A percentile compares a stretch with the other conserved stretches of the same genome.
Conservation (phyloP, 306 rosid genomes). For the Trifolium subterraneum region DNA sequence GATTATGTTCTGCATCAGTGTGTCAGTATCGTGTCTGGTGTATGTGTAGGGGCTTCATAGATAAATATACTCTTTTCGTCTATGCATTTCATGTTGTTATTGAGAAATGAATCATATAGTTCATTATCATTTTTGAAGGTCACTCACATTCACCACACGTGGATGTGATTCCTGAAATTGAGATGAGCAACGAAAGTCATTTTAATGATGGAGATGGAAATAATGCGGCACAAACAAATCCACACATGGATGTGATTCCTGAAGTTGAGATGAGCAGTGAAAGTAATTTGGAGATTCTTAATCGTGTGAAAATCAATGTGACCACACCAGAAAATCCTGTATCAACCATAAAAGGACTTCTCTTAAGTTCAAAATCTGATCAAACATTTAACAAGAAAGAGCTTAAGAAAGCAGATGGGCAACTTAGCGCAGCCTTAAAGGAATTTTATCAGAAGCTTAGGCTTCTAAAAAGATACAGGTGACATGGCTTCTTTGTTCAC, state of each 20-base stretch:
- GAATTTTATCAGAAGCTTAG: slow-evolving; percentile 71
- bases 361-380: slow-evolving; percentile 44
- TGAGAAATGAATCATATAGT: neutral
- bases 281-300: slow-evolving; percentile 49
- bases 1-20: neutral
- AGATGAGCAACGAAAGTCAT: slow-evolving; percentile 52
- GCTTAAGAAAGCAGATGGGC: slow-evolving; percentile 63
- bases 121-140: slow-evolving; percentile 39
- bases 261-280: too few relatives aligned
- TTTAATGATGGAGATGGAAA: slow-evolving; percentile 42
- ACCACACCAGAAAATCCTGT: slow-evolving; percentile 57
- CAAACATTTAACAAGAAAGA: slow-evolving; percentile 60
- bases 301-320: slow-evolving; percentile 66
- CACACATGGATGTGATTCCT: too few relatives aligned
- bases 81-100: neutral
- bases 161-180: slow-evolving; percentile 71
- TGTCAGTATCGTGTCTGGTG: too few relatives aligned
- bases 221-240: slow-evolving; percentile 20
- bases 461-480: slow-evolving; percentile 75
- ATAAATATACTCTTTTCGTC: neutral
- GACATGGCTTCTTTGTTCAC: slow-evolving; percentile 18
- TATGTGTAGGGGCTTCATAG: too few relatives aligned
- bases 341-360: slow-evolving; percentile 62
- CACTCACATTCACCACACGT: slow-evolving; percentile 20
- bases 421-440: slow-evolving; percentile 58